Conservation (phyloP, 2,329 filamentous ascomycete genomes). For the Diaporthe longicolla region DNA sequence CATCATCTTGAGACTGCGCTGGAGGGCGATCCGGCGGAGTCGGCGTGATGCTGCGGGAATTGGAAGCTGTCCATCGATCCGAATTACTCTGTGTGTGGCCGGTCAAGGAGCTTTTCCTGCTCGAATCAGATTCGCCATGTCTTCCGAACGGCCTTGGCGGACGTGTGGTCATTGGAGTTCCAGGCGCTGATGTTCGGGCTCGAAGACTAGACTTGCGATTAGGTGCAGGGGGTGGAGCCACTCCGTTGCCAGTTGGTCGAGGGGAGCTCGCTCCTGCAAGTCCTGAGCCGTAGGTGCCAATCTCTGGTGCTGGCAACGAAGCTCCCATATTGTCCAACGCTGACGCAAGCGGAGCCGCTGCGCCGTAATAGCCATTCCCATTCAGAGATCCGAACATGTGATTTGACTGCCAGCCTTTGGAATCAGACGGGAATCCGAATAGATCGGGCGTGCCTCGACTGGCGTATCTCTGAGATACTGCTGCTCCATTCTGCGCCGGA, state of each 20-base stretch:
- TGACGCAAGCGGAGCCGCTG: slow-evolving; percentile 50
- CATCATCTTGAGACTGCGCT: slow-evolving; percentile 52
- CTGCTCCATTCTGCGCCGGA: slow-evolving; percentile 1
- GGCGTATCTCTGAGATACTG: not conserved
- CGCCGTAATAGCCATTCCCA: slow-evolving; percentile 52
- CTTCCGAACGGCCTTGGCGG: slow-evolving; percentile 45
- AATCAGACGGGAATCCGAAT: slow-evolving; percentile 64
- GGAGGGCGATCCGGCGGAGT: slow-evolving; percentile 42
- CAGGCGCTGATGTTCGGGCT: slow-evolving; percentile 56
- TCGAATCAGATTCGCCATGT: slow-evolving; percentile 43
- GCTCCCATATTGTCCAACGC: slow-evolving; percentile 62
- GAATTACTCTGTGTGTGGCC: slow-evolving; percentile 16
- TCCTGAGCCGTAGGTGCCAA: slow-evolving; percentile 54
- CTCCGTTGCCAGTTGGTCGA: slow-evolving; percentile 43
- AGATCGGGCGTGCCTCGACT: slow-evolving; percentile 60
- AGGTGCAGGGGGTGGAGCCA: slow-evolving; percentile 62
- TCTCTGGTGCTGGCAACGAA: slow-evolving; percentile 59
- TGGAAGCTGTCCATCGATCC: slow-evolving; percentile 6
- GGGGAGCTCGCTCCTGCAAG: slow-evolving; percentile 47
- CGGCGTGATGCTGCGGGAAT: slow-evolving; percentile 32
- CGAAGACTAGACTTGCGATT: slow-evolving; percentile 68
- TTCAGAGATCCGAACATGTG: slow-evolving; percentile 61
- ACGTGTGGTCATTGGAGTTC: slow-evolving; percentile 39
- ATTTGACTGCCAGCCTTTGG: slow-evolving; percentile 62
- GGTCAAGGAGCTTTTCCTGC: slow-evolving; percentile 39